phyloP scores from a whole-genome alignment of 1,139 yeast genomes.

The Eremothecium coryli region DNA sequence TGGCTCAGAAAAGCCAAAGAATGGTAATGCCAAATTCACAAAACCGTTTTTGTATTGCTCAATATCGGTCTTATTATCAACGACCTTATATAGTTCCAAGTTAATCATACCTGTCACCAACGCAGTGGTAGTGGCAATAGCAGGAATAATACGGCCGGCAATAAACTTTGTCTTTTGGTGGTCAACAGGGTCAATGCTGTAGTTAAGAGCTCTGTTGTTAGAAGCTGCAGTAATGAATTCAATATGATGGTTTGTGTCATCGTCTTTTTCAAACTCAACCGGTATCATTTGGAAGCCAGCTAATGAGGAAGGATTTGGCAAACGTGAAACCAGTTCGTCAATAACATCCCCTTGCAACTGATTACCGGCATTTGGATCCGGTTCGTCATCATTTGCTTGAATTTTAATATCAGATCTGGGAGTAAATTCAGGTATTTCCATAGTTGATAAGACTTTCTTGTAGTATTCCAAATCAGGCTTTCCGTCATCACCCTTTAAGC shows the following conservation, averaged over 20 bases:
- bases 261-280: constrained; percentile 95
- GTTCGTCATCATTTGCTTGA: constrained; percentile 83
- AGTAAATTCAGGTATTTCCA: constrained; percentile 54
- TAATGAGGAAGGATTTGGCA: constrained; percentile 82
- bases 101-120: constrained; percentile 92
- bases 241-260: constrained; percentile 91
- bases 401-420: constrained; percentile 74
- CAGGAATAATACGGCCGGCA: constrained; percentile 95
- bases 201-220: constrained; percentile 88
- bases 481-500: constrained; percentile 58
- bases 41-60: constrained; percentile 94
- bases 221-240: constrained; percentile 97
- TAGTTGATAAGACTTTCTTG: constrained; percentile 40
- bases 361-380: constrained; percentile 62
- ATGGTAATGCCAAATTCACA: constrained; percentile 87
- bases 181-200: constrained; percentile 73
- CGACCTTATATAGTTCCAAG: constrained; percentile 84
- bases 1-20: constrained; percentile 95
- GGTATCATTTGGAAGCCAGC: constrained; percentile 83
- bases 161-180: constrained; percentile 69
- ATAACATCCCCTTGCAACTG: constrained; percentile 48
- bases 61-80: constrained; percentile 57
- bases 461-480: constrained; percentile 38
- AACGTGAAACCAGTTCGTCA: constrained; percentile 54
- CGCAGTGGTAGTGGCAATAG: constrained; percentile 97